Base-by-base conservation (phyloP, 352 stramenopile genomes). In the Globisporangium sylvaticum region DNA sequence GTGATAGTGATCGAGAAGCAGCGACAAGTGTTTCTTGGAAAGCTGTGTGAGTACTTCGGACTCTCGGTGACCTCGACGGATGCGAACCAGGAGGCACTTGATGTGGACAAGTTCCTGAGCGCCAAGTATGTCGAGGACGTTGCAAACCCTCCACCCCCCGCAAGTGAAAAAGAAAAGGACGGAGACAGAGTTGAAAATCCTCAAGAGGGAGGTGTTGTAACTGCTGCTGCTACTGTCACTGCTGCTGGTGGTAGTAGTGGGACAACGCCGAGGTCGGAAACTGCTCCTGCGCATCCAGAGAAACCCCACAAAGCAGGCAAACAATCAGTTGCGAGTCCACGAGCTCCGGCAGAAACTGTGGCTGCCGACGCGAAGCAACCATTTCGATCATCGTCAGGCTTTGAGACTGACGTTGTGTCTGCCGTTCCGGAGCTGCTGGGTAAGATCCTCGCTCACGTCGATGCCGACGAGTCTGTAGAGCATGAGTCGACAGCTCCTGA, bases 31-130 rank as follows among this genome's bases (percentile, higher is more conserved):
- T 88, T 90, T 56, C 70, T 83, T 1, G 58, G 70, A 14, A 64
- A 78, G 4, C 55, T 95, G 24, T 83, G 82, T 31, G 42, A 66
- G 3, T 77, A 76, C 4, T 90, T 95, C 71, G 80, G 81, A 52
- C 74, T 69, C 15, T 44, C 37, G 18, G 56, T 34, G 37, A 22
- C 37, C 1, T 8, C 27, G 25, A 60, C 34, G 20, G 50, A 39
- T 52, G 53, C 63, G 3, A 27, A 57, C 14, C 32, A 55, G 37
- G 67, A 73, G 25, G 24, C 44, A 18, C 73, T 88, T 20, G 71
- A 90, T 31, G 22, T 91, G 24, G 71, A 84, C 32, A 42, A 64
- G 18, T 87, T 90, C 55, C 64, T 92, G 20, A 92, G 81, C 63
- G 52, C 57, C 10, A 58, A 86, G 32, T 71, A 73, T 52, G 85